Base-by-base conservation (phyloP, 768 basidiomycete genomes). In the Podaxis carcinomalis region DNA sequence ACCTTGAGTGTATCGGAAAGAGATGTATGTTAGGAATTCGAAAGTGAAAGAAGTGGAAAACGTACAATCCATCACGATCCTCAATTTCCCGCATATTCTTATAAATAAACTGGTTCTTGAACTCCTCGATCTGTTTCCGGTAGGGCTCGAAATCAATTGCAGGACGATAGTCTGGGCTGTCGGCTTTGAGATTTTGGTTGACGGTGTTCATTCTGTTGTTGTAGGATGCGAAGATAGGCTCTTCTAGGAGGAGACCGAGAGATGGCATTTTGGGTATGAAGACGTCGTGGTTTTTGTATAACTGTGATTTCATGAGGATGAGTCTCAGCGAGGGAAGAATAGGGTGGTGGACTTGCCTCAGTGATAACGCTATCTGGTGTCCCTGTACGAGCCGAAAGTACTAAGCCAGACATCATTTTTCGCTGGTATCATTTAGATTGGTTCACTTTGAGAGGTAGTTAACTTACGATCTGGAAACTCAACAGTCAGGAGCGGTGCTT, bases 181-280 rank as follows among this genome's bases (percentile, higher is more conserved):
- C 73, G 6, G 79, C 75, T 49, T 82, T 70, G 35, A 86, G 72
- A 59, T 82, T 83, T 56, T 81, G 79, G 67, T 83, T 87, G 52
- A 77, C 74, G 19, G 64, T 69, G 3, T 65, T 72, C 64, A 90
- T 79, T 60, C 80, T 81, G 52, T 75, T 74, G 71, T 92, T 92
- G 74, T 93, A 95, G 5, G 83, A 84, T 52, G 87, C 83, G 66
- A 92, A 93, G 57, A 93, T 81, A 2, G 92, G 92, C 65, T 91
- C 81, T 74, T 98, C 94, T 25, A 99, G 84, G 23, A 99, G 78
- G 4, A 99, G 82, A 11, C 97, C 97, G 16, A 99, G 81, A 1
- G 95, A 89, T 11, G 97, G 97, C 78, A 98, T 96, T 76, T 96
- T 98, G 16, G 97, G 97, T 21, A 98, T 83, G 69, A 92, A 85